Evolutionary conservation across 2,329 filamentous ascomycete genomes (phyloP).

Genomic region (Gaeumannomyces tritici): DNA sequence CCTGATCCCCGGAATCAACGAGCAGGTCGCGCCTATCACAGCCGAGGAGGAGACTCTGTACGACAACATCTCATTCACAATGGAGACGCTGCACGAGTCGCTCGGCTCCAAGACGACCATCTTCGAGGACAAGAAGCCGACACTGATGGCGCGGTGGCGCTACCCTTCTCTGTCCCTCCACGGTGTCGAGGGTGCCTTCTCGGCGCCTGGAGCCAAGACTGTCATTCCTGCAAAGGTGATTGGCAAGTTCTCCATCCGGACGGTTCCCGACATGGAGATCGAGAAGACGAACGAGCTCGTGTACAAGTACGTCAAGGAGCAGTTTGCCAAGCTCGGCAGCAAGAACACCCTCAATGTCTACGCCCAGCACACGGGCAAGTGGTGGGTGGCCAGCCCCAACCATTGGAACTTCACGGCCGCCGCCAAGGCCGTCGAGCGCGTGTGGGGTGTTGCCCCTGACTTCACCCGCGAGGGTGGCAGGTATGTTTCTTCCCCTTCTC

Average conservation of each 20-base stretch:
- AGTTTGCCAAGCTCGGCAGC: slow-evolving; percentile 77
- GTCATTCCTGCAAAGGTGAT: slow-evolving; percentile 97
- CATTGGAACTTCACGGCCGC: slow-evolving; percentile 98
- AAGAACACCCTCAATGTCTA: slow-evolving; percentile 85
- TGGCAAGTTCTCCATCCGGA: slow-evolving; percentile 97
- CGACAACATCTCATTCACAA: slow-evolving; percentile 82
- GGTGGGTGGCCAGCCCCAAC: slow-evolving; percentile 96
- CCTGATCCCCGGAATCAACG: slow-evolving; percentile 83
- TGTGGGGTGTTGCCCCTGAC: slow-evolving; percentile 89
- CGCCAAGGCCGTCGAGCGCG: slow-evolving; percentile 88
- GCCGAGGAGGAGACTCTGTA: slow-evolving; percentile 85
- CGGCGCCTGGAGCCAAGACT: slow-evolving; percentile 87
- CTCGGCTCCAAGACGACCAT: slow-evolving; percentile 84
- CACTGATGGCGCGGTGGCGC: slow-evolving; percentile 93
- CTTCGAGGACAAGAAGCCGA: slow-evolving; percentile 78
- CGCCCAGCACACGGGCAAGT: slow-evolving; percentile 87
- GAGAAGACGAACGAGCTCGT: slow-evolving; percentile 80
- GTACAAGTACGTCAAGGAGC: slow-evolving; percentile 70
- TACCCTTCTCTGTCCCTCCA: slow-evolving; percentile 91
- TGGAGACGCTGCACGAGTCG: slow-evolving; percentile 90
- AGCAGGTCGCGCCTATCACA: slow-evolving; percentile 84
- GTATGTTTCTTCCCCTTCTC: slow-evolving; percentile 31
- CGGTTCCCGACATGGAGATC: slow-evolving; percentile 95
- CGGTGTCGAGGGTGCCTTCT: slow-evolving; percentile 92
- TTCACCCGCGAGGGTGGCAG: slow-evolving; percentile 92